These are phyloP conservation scores for Coemansia javaensis DNA, from an alignment of 192 early-diverging fungal genomes.

Conservation along the genomic window DNA sequence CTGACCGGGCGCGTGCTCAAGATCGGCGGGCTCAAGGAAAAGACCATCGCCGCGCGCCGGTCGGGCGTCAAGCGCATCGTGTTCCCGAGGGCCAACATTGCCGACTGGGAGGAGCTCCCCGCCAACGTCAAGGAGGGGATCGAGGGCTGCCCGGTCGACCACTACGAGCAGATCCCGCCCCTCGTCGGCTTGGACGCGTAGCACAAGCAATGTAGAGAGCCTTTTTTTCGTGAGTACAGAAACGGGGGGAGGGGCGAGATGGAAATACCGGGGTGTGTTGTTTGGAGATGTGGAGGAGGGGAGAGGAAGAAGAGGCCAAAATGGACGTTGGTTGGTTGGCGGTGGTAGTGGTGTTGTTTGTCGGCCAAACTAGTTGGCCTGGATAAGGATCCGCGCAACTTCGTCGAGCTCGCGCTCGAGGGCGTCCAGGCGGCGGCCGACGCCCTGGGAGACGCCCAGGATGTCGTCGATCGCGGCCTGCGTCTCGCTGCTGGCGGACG, in stretches of 20 bases:
- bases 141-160: conserved; percentile 72
- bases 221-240: neutral
- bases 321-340: too few relatives aligned
- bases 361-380: conserved; percentile 34
- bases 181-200: conserved; percentile 35
- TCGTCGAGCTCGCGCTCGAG: conserved; percentile 46
- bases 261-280: too few relatives aligned
- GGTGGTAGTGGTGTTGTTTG: too few relatives aligned
- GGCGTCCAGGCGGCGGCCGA: conserved; percentile 40
- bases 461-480: conserved; percentile 46
- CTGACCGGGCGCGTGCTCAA: conserved; percentile 95
- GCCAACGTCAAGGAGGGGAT: conserved; percentile 90
- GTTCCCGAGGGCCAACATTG: conserved; percentile 82
- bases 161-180: conserved; percentile 68
- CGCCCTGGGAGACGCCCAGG: conserved; percentile 42
- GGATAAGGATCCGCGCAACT: conserved; percentile 41
- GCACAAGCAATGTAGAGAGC: neutral
- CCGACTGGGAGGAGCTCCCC: conserved; percentile 95
- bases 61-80: conserved; percentile 83
- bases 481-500: conserved; percentile 16
- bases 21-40: conserved; percentile 97
- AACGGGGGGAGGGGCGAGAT: too few relatives aligned
- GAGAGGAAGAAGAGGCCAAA: too few relatives aligned
- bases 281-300: too few relatives aligned
- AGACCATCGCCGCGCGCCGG: conserved; percentile 95